Percentiles rank a stretch among this genome's conserved stretches.
Evolutionary conservation across 768 basidiomycete genomes (phyloP).

Genomic region (Gloeophyllum trabeum): DNA sequence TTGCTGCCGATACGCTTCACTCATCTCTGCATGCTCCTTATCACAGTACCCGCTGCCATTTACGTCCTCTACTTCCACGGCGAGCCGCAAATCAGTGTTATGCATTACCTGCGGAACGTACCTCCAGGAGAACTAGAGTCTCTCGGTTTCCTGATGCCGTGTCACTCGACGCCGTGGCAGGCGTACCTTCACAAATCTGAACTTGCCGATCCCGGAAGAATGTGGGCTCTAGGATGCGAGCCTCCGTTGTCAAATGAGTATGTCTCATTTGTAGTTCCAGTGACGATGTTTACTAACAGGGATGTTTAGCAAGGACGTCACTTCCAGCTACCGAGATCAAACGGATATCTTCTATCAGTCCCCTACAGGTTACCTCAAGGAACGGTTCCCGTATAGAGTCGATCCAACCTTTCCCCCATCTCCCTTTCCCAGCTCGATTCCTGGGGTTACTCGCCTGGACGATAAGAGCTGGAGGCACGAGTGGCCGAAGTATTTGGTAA

Average conservation of each 20-base stretch:
- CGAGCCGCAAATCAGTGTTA: conserved; percentile 66
- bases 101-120: conserved; percentile 52
- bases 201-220: conserved; percentile 36
- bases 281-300: conserved; percentile 5
- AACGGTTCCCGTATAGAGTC: conserved; percentile 56
- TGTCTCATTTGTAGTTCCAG: conserved; percentile 15
- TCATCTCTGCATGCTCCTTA: conserved; percentile 8
- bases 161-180: conserved; percentile 92
- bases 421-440: conserved; percentile 36
- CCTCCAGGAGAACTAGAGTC: conserved; percentile 34
- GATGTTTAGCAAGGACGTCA: conserved; percentile 33
- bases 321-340: conserved; percentile 62
- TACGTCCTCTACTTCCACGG: conserved; percentile 73
- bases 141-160: conserved; percentile 87
- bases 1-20: neutral
- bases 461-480: conserved; percentile 45
- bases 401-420: conserved; percentile 57
- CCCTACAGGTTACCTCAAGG: conserved; percentile 53
- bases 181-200: conserved; percentile 71
- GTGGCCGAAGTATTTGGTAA: conserved; percentile 75
- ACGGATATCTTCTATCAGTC: conserved; percentile 70
- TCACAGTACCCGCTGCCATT: conserved; percentile 48
- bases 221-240: conserved; percentile 90
- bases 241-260: conserved; percentile 85
- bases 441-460: conserved; percentile 28